Evolutionary conservation across 164 flowering plant species (phyloP), one percentile per base, ranked within the genome.

Genomic region (Tinospora cordifolia): DNA sequence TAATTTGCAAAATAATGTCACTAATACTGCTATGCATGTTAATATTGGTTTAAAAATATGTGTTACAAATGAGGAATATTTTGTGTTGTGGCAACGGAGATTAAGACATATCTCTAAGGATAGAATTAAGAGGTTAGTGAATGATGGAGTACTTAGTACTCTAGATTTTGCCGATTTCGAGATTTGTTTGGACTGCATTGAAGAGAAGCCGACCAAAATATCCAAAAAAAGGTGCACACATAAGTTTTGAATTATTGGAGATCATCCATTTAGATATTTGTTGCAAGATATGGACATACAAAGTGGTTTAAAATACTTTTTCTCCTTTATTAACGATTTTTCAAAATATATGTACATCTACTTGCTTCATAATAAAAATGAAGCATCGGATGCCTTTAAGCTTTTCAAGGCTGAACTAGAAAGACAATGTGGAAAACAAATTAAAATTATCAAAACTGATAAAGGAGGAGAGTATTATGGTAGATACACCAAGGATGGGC

Each of bases 41-140:
- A 2, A 10, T 9, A 22, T 25, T 59, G 63, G 26, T 22, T 12
- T 14, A 62, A 26, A 62, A 2, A 19, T n/a, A 62, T 27, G 39
- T 67, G 71, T 63, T 27, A 47, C 30, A 13, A 24, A 21, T 47
- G 24, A n/a, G 69, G 66, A 62, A 62, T 73, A 44, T 3, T 34
- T 24, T 36, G 17, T 17, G 21, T 34, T 63, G 21, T 63, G 66
- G 44, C 44, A 63, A 22, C 6, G 21, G 8, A 34, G 44, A 34
- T 63, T 34, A 12, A 13, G 21, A 34, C 66, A 63, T 17, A 63
- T 63, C 22, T 63, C 66, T n/a, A 63, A 15, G 5, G 22, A 63
- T 4, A 63, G 66, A 38, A 38, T 63, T 19, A 34, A 38, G 36
- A 63, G 41, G 17, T 34, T 36, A 12, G 66, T 63, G 15, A 63